phyloP scores from a whole-genome alignment of 108 stramenopile genomes.

The Fragilariopsis cylindrus region DNA sequence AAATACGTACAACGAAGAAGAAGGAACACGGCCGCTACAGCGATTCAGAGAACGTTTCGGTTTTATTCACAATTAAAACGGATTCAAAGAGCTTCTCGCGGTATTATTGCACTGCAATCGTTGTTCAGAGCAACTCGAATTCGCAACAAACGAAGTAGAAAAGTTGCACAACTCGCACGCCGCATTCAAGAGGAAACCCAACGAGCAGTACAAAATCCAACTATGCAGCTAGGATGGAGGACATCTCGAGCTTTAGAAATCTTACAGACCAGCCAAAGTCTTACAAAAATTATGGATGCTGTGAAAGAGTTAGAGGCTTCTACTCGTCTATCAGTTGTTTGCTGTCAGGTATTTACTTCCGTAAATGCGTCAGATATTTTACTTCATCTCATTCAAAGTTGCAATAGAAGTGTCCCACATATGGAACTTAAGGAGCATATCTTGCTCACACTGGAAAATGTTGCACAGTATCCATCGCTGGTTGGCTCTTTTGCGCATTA shows the following conservation, averaged over 20 bases:
- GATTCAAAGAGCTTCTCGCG: constrained; percentile 6
- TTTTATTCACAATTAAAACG: constrained; percentile 19
- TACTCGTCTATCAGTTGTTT: constrained; percentile 62
- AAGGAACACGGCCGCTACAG: constrained; percentile 14
- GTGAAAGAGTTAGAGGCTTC: constrained; percentile 65
- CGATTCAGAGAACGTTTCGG: constrained; percentile 29
- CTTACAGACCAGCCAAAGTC: constrained; percentile 55
- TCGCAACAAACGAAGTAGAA: constrained; percentile 27
- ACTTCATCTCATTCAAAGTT: constrained; percentile 65
- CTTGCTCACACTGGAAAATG: constrained; percentile 74
- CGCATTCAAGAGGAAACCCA: constrained; percentile 40
- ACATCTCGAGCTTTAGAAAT: constrained; percentile 45
- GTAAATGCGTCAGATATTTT: constrained; percentile 67
- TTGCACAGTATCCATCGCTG: constrained; percentile 51
- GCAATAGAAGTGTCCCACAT: constrained; percentile 92
- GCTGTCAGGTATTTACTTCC: constrained; percentile 68
- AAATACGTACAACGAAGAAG: constrained; percentile 8
- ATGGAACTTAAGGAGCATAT: constrained; percentile 74
- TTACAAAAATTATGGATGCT: constrained; percentile 76
- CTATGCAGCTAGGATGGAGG: constrained; percentile 33
- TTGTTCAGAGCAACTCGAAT: constrained; percentile 22
- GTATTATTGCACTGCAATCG: constrained; percentile 32
- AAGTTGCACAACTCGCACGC: constrained; percentile 7
- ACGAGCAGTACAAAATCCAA: constrained; percentile 41
- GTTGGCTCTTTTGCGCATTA: constrained; percentile 48